These are phyloP conservation scores for Cytospora paraplurivora DNA, from an alignment of 2,329 filamentous ascomycete species.

Conservation along the genomic window DNA sequence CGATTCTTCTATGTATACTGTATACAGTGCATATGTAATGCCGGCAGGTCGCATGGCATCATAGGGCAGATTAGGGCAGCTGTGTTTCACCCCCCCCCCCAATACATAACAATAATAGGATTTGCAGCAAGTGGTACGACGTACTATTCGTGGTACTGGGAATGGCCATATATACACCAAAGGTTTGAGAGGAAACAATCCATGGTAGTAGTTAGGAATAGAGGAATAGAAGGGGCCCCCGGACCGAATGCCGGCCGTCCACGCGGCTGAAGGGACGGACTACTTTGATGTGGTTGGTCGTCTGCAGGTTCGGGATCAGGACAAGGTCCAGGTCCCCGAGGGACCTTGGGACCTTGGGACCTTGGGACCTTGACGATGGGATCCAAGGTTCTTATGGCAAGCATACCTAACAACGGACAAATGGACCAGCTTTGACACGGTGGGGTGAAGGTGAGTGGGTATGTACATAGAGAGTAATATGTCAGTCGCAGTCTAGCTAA, in stretches of 20 bases:
- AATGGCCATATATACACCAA: neutral
- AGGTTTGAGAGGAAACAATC: neutral
- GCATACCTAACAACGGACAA: neutral
- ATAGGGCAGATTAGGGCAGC: conserved; percentile 10
- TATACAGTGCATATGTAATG: neutral
- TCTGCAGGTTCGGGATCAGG: neutral
- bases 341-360: too few relatives aligned
- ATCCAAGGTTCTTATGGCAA: neutral
- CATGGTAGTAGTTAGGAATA: too few relatives aligned
- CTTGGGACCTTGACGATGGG: neutral
- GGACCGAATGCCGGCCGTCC: neutral
- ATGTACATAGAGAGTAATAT: neutral
- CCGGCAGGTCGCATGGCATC: conserved; percentile 14
- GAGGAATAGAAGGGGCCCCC: too few relatives aligned
- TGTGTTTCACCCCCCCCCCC: neutral
- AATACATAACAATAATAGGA: neutral
- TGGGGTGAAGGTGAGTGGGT: neutral
- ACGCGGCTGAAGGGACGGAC: too few relatives aligned
- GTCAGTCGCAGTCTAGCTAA: too few relatives aligned
- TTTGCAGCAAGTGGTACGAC: neutral
- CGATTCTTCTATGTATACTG: neutral
- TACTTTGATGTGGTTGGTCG: neutral
- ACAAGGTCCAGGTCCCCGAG: neutral
- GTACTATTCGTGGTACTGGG: neutral
- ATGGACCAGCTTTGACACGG: neutral